Evolutionary conservation across 2,329 filamentous ascomycete genomes (phyloP).

Genomic region (Chaetoscypha palmicola): DNA sequence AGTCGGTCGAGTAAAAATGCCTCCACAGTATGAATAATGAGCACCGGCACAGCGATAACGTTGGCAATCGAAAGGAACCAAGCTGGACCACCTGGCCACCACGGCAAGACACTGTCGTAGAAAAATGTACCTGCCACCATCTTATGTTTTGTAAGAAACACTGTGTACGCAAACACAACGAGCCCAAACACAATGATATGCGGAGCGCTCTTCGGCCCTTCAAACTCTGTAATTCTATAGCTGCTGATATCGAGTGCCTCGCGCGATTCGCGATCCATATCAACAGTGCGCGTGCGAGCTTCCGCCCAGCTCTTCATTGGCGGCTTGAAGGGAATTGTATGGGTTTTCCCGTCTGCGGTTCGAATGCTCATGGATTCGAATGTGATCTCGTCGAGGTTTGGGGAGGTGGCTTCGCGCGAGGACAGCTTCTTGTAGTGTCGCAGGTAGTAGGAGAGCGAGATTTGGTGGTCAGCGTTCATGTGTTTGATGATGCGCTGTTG

Average conservation of each 20-base stretch:
- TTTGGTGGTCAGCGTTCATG: slow-evolving; percentile 79
- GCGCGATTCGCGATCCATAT: slow-evolving; percentile 60
- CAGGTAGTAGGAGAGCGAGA: slow-evolving; percentile 71
- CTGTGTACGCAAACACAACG: slow-evolving; percentile 48
- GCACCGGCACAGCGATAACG: slow-evolving; percentile 49
- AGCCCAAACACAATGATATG: slow-evolving; percentile 48
- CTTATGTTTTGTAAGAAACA: slow-evolving; percentile 42
- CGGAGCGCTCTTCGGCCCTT: slow-evolving; percentile 24
- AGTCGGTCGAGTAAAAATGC: slow-evolving; percentile 44
- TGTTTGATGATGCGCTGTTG: slow-evolving; percentile 65
- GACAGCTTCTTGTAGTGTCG: slow-evolving; percentile 60
- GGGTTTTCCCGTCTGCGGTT: slow-evolving; percentile 40
- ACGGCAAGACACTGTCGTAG: slow-evolving; percentile 43
- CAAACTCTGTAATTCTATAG: slow-evolving; percentile 35
- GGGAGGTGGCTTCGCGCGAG: slow-evolving; percentile 45
- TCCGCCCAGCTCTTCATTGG: slow-evolving; percentile 63
- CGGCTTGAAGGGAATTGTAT: slow-evolving; percentile 59
- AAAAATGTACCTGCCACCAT: slow-evolving; percentile 45
- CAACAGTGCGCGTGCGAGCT: slow-evolving; percentile 61
- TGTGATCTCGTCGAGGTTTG: slow-evolving; percentile 58
- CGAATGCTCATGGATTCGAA: slow-evolving; percentile 55
- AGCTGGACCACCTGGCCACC: slow-evolving; percentile 50
- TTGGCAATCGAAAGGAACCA: slow-evolving; percentile 54
- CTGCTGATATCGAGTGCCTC: slow-evolving; percentile 50
- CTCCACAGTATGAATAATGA: slow-evolving; percentile 61